phyloP scores from a whole-genome alignment of 2,329 filamentous ascomycete genomes.

The Plenodomus tracheiphilus region DNA sequence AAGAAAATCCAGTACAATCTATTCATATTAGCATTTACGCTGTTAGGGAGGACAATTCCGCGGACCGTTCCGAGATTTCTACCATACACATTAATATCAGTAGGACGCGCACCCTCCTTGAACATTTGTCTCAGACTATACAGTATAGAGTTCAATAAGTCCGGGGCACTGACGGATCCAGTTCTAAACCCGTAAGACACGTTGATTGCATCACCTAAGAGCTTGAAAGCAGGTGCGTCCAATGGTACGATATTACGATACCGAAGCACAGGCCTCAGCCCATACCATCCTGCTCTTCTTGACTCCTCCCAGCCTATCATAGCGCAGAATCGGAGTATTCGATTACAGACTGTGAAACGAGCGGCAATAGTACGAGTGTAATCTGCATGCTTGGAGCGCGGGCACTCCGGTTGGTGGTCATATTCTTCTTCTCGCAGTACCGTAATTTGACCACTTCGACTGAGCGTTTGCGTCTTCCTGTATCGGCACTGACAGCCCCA shows the following conservation, averaged over 20 bases:
- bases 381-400: not conserved
- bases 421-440: not conserved
- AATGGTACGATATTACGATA: not conserved
- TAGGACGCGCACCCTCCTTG: not conserved
- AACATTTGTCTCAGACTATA: not conserved
- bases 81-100: not conserved
- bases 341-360: not conserved
- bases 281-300: not conserved
- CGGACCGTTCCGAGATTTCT: not conserved
- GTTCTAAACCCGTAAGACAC: no score
- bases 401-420: not conserved
- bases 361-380: not conserved
- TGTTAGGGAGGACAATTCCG: not conserved
- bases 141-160: not conserved
- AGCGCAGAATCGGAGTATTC: not conserved
- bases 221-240: not conserved
- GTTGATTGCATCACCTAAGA: no score
- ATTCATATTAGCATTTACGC: not conserved
- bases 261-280: not conserved
- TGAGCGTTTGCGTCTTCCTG: not conserved
- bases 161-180: no score
- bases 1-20: not conserved
- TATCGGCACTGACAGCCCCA: not conserved
- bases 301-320: not conserved
- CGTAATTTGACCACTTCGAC: not conserved